These are phyloP conservation scores for Albizia julibrissin DNA, from an alignment of 306 rosid genomes.

Conservation along the genomic window DNA sequence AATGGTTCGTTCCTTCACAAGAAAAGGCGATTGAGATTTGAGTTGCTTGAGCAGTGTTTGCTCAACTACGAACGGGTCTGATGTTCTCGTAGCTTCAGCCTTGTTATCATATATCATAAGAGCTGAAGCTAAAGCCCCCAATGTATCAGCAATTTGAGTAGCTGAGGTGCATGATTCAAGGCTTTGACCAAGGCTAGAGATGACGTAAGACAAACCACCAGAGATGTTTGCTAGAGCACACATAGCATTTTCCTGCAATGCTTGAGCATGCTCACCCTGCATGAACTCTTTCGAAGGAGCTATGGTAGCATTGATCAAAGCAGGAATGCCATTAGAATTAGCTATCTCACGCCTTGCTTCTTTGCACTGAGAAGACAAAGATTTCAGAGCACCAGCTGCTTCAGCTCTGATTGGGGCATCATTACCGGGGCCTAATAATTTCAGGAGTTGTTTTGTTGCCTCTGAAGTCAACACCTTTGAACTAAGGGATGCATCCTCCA, in stretches of 20 bases:
- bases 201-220: constrained; percentile 94
- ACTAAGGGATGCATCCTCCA: constrained; percentile 90
- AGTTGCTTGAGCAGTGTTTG: constrained; percentile 80
- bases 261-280: constrained; percentile 98
- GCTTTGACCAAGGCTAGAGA: constrained; percentile 97
- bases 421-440: constrained; percentile 87
- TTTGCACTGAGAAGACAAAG: constrained; percentile 89
- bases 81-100: constrained; percentile 83
- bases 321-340: constrained; percentile 88
- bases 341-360: constrained; percentile 94
- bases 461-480: constrained; percentile 78
- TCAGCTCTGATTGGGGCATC: constrained; percentile 97
- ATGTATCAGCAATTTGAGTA: constrained; percentile 84
- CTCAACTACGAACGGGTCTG: constrained; percentile 82
- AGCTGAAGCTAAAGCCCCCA: constrained; percentile 99
- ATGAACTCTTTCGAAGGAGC: constrained; percentile 99
- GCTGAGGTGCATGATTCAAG: constrained; percentile 94
- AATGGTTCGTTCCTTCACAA: constrained; percentile 94
- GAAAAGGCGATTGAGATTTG: constrained; percentile 61
- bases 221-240: constrained; percentile 97
- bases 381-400: constrained; percentile 95
- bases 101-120: constrained; percentile 91
- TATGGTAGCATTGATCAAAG: constrained; percentile 93
- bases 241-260: constrained; percentile 96
- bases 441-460: constrained; percentile 84